Conservation (phyloP, 2,329 filamentous ascomycete genomes). For the Sclerotinia glacialis region DNA sequence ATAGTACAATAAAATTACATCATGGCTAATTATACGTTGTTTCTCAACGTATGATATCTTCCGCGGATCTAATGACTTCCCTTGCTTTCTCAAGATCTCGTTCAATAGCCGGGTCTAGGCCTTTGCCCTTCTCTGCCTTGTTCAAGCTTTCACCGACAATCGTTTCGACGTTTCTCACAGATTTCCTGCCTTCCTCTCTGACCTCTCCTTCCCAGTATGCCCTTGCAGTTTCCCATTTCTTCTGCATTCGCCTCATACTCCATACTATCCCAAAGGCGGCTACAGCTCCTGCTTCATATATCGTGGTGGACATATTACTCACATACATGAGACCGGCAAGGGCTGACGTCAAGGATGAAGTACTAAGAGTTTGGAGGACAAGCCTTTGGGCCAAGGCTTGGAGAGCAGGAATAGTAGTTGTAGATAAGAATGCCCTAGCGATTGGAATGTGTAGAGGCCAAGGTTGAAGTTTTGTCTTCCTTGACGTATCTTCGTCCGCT, state of each 20-base stretch:
- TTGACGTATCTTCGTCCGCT: slow-evolving; percentile 28
- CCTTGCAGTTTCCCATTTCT: slow-evolving; percentile 59
- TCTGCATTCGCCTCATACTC: slow-evolving; percentile 59
- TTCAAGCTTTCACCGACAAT: slow-evolving; percentile 43
- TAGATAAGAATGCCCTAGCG: slow-evolving; percentile 63
- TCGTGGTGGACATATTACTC: slow-evolving; percentile 50
- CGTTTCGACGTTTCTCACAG: slow-evolving; percentile 55
- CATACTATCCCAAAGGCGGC: slow-evolving; percentile 59
- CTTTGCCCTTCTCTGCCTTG: slow-evolving; percentile 16
- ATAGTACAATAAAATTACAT: slow-evolving; percentile 22
- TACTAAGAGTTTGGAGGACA: slow-evolving; percentile 68
- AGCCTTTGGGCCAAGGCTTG: slow-evolving; percentile 72
- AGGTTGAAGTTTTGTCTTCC: slow-evolving; percentile 27
- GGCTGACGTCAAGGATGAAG: slow-evolving; percentile 59
- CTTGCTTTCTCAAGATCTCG: slow-evolving; percentile 17
- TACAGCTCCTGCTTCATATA: slow-evolving; percentile 62
- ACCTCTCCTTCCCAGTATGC: slow-evolving; percentile 64
- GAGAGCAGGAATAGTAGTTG: slow-evolving; percentile 66
- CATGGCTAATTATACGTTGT: slow-evolving; percentile 14
- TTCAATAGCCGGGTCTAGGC: slow-evolving; percentile 10
- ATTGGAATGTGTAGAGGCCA: slow-evolving; percentile 76
- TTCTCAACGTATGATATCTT: slow-evolving; percentile 18
- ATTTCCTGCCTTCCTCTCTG: slow-evolving; percentile 64
- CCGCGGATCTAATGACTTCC: slow-evolving; percentile 14
- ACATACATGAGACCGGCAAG: slow-evolving; percentile 57